Base-by-base conservation (phyloP, 208 protist genomes). In the Trypanosoma platydactyli region DNA sequence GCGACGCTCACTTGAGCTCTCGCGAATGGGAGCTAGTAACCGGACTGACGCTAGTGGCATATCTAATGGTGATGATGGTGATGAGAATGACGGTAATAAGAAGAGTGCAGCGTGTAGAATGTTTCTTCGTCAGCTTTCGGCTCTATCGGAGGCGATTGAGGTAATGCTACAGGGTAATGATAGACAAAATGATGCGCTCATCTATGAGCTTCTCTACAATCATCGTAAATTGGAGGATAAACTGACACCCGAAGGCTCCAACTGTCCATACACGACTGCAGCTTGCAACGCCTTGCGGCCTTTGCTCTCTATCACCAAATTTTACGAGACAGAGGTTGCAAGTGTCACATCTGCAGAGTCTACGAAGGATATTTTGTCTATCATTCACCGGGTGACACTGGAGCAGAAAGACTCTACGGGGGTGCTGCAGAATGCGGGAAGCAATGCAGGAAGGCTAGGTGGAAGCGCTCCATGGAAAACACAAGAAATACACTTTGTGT, bases 201-300 rank as follows among this genome's bases (percentile, higher is more conserved):
- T 89, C 13, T 95, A 95, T 73, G 89, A 92, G 56, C 57, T 95
- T 20, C 73, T 95, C 13, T 93, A 95, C 67, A 64, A 71, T 20
- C 49, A 68, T 42, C 30, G 58, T 22, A 73, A 64, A 13, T 40
- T 92, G 29, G 41, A 71, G 25, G 61, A 68, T 18, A 52, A 44
- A 5, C 16, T 68, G 3, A 18, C 25, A 15, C 20, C 20, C 7
- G 41, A 38, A 38, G 33, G 50, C 44, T 61, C 33, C 15, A 22
- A 48, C 13, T 52, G 49, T 11, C 38, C 63, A 27, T 27, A 49
- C 33, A 62, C 53, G 25, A 15, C 48, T n/a, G 53, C 22, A 1
- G 67, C 52, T 15, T 15, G 63, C 20, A 60, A 64, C 27, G 53
- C 63, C 20, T 29, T 67, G 22, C 45, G 18, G 6, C 54, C 58